Base-by-base conservation (phyloP, 2,329 filamentous ascomycete species). In the Penicillium sp. region DNA sequence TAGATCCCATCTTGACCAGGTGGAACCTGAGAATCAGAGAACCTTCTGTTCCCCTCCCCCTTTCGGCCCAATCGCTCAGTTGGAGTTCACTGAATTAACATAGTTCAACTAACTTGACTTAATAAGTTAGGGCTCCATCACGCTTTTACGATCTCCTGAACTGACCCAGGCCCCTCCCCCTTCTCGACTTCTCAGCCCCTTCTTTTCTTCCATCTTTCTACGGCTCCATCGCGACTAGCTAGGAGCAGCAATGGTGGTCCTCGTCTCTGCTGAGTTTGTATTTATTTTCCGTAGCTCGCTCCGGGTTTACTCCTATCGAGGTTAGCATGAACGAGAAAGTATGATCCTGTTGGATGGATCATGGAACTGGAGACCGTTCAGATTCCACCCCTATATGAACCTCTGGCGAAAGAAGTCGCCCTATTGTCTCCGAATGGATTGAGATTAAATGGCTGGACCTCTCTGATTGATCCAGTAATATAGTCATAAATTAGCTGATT, bases 21-120 rank as follows among this genome's bases (percentile, higher is more conserved):
- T 18, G 24, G 22, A 46, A 35, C 31, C 7, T 31, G 31, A 1
- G 31, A 31, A 6, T 6, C n/a, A 49, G 41, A 27, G 31, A 49
- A 49, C 46, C 27, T 35, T 49, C 46, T 46, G 43, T 31, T 46
- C 27, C 27, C 44, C 35, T 55, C 50, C 52, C 59, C 59, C 47
- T 60, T 60, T 59, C 49, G 19, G 47, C 33, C 47, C 47, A 50
- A 50, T 31, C 31, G 31, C 31, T 31, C 31, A 31, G 6, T 31
- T 10, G 9, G 7, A 31, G 31, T 31, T 31, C 6, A 31, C 31
- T 31, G 31, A 31, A 10, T 31, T 31, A 10, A 31, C 31, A 10
- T 31, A 31, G 2, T 31, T 31, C 31, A 31, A 31, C 31, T 31
- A 31, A 31, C 31, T 31, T 9, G 7, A 10, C 31, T 31, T 31